Conservation (phyloP, 1,284 basidiomycete genomes). For the Moesziomyces sp. region DNA sequence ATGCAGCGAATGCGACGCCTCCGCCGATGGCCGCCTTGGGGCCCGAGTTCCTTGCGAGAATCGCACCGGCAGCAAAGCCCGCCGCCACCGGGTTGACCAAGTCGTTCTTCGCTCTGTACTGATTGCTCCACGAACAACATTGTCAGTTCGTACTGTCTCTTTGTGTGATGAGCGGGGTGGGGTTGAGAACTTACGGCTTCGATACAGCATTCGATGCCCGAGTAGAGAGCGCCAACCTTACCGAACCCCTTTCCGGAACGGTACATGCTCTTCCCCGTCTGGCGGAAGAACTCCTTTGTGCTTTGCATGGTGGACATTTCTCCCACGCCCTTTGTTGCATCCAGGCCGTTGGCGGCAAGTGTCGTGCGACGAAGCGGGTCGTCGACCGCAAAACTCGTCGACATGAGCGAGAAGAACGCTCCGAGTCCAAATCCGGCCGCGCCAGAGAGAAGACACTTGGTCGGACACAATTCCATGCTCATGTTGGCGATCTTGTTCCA, state of each 20-base stretch:
- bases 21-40: constrained; percentile 63
- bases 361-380: constrained; percentile 74
- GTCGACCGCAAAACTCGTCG: constrained; percentile 91
- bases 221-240: constrained; percentile 92
- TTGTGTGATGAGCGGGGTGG: no score
- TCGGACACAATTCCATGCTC: constrained; percentile 84
- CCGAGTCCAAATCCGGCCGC: constrained; percentile 85
- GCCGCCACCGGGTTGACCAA: constrained; percentile 61
- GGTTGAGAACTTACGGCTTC: constrained; percentile 79
- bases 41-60: constrained; percentile 62
- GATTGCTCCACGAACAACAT: background rate
- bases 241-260: constrained; percentile 89
- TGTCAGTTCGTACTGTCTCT: no score
- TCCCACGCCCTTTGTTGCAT: constrained; percentile 6
- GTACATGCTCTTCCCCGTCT: constrained; percentile 95
- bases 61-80: constrained; percentile 60
- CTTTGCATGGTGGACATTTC: constrained; percentile 73
- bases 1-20: constrained; percentile 64
- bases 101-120: constrained; percentile 67
- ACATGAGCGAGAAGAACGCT: constrained; percentile 96
- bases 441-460: constrained; percentile 83
- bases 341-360: constrained; percentile 35
- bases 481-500: constrained; percentile 77
- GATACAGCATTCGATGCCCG: constrained; percentile 93
- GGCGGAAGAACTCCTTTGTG: constrained; percentile 86